These are phyloP conservation scores for Pseudocohnilembus persalinus DNA, from an alignment of 169 alveolate genomes.

Conservation along the genomic window DNA sequence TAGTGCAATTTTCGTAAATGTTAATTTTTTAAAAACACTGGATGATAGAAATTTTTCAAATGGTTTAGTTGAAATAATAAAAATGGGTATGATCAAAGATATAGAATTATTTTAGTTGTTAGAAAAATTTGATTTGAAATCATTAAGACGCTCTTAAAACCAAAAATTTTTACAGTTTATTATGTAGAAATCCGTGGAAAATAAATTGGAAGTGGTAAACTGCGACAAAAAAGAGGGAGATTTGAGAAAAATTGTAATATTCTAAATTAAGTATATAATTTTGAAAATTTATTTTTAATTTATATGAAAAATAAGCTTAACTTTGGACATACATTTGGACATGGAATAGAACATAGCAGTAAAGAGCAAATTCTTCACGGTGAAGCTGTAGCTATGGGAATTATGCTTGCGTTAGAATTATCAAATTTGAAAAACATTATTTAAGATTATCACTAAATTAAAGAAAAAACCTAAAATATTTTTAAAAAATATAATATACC, in stretches of 20 bases:
- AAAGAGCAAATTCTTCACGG: conserved; percentile 44
- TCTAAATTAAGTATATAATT: not conserved
- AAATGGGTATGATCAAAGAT: conserved; percentile 48
- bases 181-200: conserved; percentile 16
- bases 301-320: conserved; percentile 7
- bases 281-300: too few relatives aligned
- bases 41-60: conserved; percentile 49
- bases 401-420: conserved; percentile 31
- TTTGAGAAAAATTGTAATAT: conserved; percentile 29
- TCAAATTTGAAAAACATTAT: not conserved
- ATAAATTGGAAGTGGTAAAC: conserved; percentile 23
- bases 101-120: conserved; percentile 24
- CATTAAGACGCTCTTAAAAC: conserved; percentile 4
- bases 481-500: conserved; percentile 26
- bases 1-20: conserved; percentile 4
- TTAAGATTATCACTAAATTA: not conserved
- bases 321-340: conserved; percentile 55
- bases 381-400: conserved; percentile 52
- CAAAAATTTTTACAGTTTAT: not conserved
- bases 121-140: conserved; percentile 14
- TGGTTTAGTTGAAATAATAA: conserved; percentile 56
- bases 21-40: conserved; percentile 28
- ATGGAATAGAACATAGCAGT: conserved; percentile 48
- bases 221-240: conserved; percentile 32
- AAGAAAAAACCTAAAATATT: conserved; percentile 4